Evolutionary conservation across 2,329 filamentous ascomycete genomes (phyloP).

Genomic region (Fusarium pseudocircinatum): DNA sequence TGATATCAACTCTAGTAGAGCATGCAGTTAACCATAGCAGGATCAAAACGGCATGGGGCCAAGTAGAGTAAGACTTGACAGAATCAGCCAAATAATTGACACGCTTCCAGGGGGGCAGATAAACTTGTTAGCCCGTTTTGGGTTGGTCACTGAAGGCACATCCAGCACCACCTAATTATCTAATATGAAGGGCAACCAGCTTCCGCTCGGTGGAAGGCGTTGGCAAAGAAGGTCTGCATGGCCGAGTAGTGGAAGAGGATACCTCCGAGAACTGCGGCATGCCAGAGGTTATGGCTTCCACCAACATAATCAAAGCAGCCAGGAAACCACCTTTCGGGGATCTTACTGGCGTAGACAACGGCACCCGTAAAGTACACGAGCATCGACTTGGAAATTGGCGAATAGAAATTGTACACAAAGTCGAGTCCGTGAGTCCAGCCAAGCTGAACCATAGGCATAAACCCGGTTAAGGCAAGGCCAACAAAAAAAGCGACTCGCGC

Average conservation of each 20-base stretch:
- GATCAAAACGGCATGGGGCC: background rate
- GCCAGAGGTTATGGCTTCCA: conserved; percentile 97
- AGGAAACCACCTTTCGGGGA: conserved; percentile 92
- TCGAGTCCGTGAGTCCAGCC: conserved; percentile 77
- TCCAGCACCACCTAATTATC: conserved; percentile 13
- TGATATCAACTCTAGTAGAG: background rate
- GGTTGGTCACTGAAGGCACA: background rate
- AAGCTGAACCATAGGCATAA: conserved; percentile 88
- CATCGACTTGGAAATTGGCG: conserved; percentile 84
- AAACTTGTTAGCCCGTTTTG: background rate
- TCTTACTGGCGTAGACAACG: conserved; percentile 86
- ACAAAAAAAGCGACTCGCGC: conserved; percentile 91
- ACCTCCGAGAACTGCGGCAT: conserved; percentile 90
- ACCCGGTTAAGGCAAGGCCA: conserved; percentile 85
- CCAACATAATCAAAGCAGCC: conserved; percentile 96
- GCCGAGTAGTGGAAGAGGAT: conserved; percentile 97
- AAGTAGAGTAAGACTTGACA: background rate
- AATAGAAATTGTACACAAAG: conserved; percentile 91
- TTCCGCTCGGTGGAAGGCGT: conserved; percentile 75
- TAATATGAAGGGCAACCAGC: conserved; percentile 66
- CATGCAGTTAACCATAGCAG: background rate
- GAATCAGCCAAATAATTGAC: background rate
- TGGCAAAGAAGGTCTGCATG: conserved; percentile 93
- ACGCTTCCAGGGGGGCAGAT: background rate
- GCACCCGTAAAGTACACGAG: conserved; percentile 88